Evolutionary conservation across 495 filamentous ascomycete genomes (phyloP), one percentile per base, ranked within the genome.

Genomic region (Melanomma pulvis-pyrius): DNA sequence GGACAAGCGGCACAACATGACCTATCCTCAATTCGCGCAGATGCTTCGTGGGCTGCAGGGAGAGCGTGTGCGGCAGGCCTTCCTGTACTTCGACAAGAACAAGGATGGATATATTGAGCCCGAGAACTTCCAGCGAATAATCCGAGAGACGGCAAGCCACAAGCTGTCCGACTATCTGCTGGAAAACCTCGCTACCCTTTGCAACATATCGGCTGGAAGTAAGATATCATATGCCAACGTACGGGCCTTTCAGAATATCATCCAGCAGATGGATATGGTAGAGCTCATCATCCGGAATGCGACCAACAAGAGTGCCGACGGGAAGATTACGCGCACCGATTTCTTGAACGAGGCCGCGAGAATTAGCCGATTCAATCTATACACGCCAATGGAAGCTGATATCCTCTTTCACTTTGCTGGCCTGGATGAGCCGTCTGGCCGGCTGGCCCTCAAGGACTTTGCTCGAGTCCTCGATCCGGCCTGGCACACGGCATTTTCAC

Each of bases 361-460:
- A 44, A 86, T 92, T 71, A 94, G 92, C 25, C 87, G 96, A 22
- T 98, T 97, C 79, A 92, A 92, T 4, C 82, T 94, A 0, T 97
- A 97, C 78, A 97, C 94, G 0, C 94, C 94, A 0, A 97, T 98
- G 93, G 94, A 98, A 76, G 94, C 96, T 2, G 94, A 98, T 75
- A 98, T 98, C 69, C 84, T 98, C 19, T 98, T 98, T 82, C 94
- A 98, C 77, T 98, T 98, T 71, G 94, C 94, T 41, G 92, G 92
- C 47, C 81, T 98, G 48, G 92, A 97, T 73, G 88, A 92, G 63
- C 90, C 92, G 0, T 90, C 92, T 0, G 96, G 92, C 13, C 80
- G 91, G 46, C 84, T 98, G n/a, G 83, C 88, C 5, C 81, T 96
- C 22, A 80, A 79, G 26, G 93, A 98, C 73, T 98, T 98, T 76